Base-by-base conservation (phyloP, 768 basidiomycete species). In the Phaeolepiota aurea region DNA sequence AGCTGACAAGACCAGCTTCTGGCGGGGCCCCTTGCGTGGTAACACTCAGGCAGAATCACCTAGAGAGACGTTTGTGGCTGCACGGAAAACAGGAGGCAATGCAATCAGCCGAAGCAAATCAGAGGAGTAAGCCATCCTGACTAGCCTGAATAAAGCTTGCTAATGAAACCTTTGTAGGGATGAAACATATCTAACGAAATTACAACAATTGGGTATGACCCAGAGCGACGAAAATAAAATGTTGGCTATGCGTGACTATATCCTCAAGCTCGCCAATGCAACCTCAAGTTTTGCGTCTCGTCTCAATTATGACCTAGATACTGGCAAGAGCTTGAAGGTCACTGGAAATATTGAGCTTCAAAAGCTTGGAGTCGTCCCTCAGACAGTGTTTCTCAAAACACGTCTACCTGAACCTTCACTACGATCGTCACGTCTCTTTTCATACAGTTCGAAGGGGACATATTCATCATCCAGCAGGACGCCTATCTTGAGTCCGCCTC, bases 141-240 rank as follows among this genome's bases (percentile, higher is more conserved):
- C n/a, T n/a, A n/a, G n/a, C n/a, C n/a, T n/a, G n/a, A n/a, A n/a
- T n/a, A n/a, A n/a, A n/a, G n/a, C n/a, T n/a, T n/a, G n/a, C n/a
- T n/a, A n/a, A n/a, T n/a, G n/a, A n/a, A n/a, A n/a, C n/a, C 38
- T 45, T 35, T 25, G 11, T 50, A 94, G 91, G 49, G 91, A 96
- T 43, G 86, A 90, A 44, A 56, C 57, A 0, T 80, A 94, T 40
- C 58, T 92, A 14, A 63, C 66, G 32, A 90, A 86, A 58, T 58
- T 97, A 31, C 87, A 88, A 48, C 85, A 90, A 53, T 62, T 97
- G 12, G 94, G 93, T 1, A 90, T 96, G 84, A 82, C 77, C 1
- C 45, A 71, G 2, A 65, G 67, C 18, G 93, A 94, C 52, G 92
- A 97, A 56, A 72, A 64, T 41, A 97, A 98, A 57, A 65, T 99